Base-by-base conservation (phyloP, 345 rosid genomes). In the Salix koriyanagi region DNA sequence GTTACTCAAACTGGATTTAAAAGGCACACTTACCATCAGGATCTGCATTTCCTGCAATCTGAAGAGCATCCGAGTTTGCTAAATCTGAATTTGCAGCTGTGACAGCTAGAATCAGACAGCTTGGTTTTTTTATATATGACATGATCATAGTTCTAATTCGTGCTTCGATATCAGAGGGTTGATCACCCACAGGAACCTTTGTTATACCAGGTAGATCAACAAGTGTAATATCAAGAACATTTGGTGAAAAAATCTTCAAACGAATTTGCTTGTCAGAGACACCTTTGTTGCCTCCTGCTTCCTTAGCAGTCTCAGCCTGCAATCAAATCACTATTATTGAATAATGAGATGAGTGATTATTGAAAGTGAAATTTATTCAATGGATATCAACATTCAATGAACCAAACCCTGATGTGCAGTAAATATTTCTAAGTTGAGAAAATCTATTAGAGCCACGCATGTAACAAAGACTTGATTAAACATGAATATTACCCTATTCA, bases 151-250 rank as follows among this genome's bases (percentile, higher is more conserved):
- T 95, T 80, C 99, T 86, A 69, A 93, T 95, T 65, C 93, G 92
- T 23, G 97, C 92, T 88, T 95, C 99, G 52, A 95, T 95, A 69
- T 93, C 99, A 23, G 89, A 82, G 10, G 99, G 99, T 84, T 95
- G 99, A 82, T 93, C 97, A 65, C 99, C 99, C 34, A 95, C 97
- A 71, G 97, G 97, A 73, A 95, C 97, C 82, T 95, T 95, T 15
- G 97, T 95, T 76, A 93, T 90, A 67, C 99, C 99, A 69, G 99
- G 99, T 72, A 95, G 89, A 85, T 95, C 99, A 75, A 95, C 99
- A 75, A 95, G 92, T 54, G 94, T 89, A 26, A 95, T 95, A 85
- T 93, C 96, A 67, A 95, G 88, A 81, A 95, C 98, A 85, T 91
- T 94, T 11, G 99, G 99, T 2, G 99, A 95, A 83, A 73, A 90